Evolutionary conservation across 345 rosid genomes (phyloP), one percentile per base, ranked within the genome.

Genomic region (Brassica cretica): DNA sequence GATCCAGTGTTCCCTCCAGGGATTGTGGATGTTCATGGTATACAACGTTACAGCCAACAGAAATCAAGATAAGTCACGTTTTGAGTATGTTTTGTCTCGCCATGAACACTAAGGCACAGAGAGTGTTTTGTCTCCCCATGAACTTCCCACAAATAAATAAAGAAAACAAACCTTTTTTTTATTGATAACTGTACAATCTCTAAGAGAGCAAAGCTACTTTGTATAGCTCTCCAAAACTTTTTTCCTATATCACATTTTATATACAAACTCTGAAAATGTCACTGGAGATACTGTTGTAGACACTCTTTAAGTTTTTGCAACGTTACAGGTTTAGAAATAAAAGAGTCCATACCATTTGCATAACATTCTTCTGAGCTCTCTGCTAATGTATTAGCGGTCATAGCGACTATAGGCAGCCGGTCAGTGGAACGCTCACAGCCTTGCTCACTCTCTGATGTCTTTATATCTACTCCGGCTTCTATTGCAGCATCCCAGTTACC

Each of bases 301-400:
- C 97, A 94, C 74, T 86, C 89, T 81, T 82, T 89, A 41, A 92
- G 81, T 73, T 92, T 94, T 72, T 87, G 92, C 78, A 88, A 89
- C 11, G 97, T 92, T 71, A 91, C 88, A 16, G 98, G 98, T 79
- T 94, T 92, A 8, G 98, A 92, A 64, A 89, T 90, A 74, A 92
- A 94, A 0, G 98, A 94, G 70, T 80, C 79, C 79, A 94, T 94
- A 55, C 98, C 98, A 61, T 90, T 94, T 49, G 89, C 89, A 56
- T 59, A 94, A 81, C 99, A 95, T 78, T 95, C 97, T 8, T 91
- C 97, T 69, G 91, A 90, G 78, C 97, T 92, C 83, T 92, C 99
- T 27, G 98, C 84, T 81, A 89, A 81, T 61, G 98, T 89, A 80
- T 91, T 94, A 12, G 98, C 96, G 6, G 97, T 93, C 96, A 95